These are phyloP conservation scores for Hymenoscyphus repandus DNA, from an alignment of 2,329 filamentous ascomycete genomes.

Conservation along the genomic window DNA sequence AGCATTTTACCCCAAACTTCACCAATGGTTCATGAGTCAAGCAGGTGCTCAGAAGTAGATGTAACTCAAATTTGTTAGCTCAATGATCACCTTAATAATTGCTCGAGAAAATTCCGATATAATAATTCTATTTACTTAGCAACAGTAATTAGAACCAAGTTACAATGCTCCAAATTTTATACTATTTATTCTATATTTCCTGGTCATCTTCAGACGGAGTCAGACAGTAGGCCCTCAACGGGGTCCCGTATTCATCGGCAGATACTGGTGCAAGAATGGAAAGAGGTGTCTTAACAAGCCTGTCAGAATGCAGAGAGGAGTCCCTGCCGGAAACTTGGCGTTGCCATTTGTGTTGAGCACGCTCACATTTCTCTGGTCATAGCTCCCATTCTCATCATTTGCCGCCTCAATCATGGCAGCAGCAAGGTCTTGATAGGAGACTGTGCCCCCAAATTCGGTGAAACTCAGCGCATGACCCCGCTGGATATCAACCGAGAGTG, in stretches of 20 bases:
- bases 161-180: no score
- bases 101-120: no score
- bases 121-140: no score
- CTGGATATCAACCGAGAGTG: constrained; percentile 10
- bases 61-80: no score
- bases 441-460: constrained; percentile 33
- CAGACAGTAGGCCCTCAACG: no score
- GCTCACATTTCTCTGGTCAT: background rate
- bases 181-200: no score
- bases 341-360: constrained; percentile 1
- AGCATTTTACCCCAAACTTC: constrained; percentile 5
- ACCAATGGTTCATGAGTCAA: no score
- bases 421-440: constrained; percentile 41
- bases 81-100: no score
- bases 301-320: constrained; percentile 1
- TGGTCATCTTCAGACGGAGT: no score
- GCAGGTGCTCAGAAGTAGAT: no score
- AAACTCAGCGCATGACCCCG: constrained; percentile 38
- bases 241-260: constrained; percentile 5
- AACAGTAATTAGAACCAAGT: no score
- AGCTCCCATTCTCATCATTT: constrained; percentile 28
- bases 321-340: background rate
- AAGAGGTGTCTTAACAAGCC: constrained; percentile 6
- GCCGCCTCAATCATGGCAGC: constrained; percentile 45
- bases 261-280: constrained; percentile 5